Base-by-base conservation (phyloP, 1,139 yeast species). In the Kurtzmaniella quercitrusa region DNA sequence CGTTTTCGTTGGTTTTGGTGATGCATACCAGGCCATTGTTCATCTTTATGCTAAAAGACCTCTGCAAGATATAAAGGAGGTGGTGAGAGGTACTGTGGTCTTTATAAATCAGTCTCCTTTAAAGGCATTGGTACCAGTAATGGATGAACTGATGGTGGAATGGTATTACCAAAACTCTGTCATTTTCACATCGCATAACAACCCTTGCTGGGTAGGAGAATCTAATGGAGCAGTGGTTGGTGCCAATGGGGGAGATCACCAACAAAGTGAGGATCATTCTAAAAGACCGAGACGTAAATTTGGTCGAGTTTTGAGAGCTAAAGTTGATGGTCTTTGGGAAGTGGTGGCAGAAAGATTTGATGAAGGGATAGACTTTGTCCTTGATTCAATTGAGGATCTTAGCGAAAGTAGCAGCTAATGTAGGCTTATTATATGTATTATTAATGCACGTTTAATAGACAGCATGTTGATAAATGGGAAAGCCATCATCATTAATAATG, bases 121-220 rank as follows among this genome's bases (percentile, higher is more conserved):
- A 54, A 81, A 86, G 54, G 82, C 96, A 0, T 75, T 91, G 44
- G 86, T 86, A 8, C 93, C 96, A 7, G 76, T 88, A 33, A 82
- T 90, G 63, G 97, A 91, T 62, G 98, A 93, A 62, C 79, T 86
- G 24, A 77, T 87, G 69, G 79, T 87, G 16, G 96, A 90, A 55
- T 91, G 98, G 97, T 93, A 82, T 61, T 90, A 83, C 65, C 83
- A 83, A 51, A 86, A 88, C 54, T 88, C 97, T 1, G 77, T 91
- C 23, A 78, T 93, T 1, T 90, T 91, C 60, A 80, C 96, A 7
- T 77, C 90, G 46, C 69, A 74, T 44, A 75, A 75, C 48, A 95
- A 91, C 58, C 71, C 85, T 3, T 85, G 94, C 52, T 90, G 96
- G 96, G 85, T 77, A 21, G 57, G 57, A 16, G 60, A 58, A 1